Evolutionary conservation across 306 rosid species (phyloP), one percentile per base, ranked within the genome.

Genomic region (Corylus heterophylla): DNA sequence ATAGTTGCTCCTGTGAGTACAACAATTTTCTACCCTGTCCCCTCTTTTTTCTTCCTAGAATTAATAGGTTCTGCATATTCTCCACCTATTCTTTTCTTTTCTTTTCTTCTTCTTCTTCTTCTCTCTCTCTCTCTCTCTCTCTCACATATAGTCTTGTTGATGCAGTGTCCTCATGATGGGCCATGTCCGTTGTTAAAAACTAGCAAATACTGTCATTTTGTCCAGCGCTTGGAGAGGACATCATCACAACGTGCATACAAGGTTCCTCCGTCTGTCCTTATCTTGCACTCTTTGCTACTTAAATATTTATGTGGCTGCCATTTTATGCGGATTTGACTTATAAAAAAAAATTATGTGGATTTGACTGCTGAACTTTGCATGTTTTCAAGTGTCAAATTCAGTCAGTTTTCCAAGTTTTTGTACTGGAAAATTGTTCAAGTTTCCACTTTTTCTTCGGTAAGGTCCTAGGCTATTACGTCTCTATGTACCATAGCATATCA

Each of bases 151-250:
- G 56, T 77, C 81, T 63, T 84, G 74, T 77, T 69, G 18, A 77
- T 80, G 87, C 82, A 95, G 99, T 95, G 99, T 79, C 87, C 99
- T 85, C 97, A 93, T 86, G 99, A 95, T 85, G 98, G 98, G 70
- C 78, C 74, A 79, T 93, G 99, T 84, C 96, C 99, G 8, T 81
- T 93, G 76, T 93, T 81, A 81, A 92, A 90, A 45, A 84, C 94
- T 75, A 97, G 97, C 74, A 93, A 89, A 78, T 95, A 89, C 81
- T 95, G 99, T 78, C 98, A 90, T 86, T 95, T 93, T 83, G 98
- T 89, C 83, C 98, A 93, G 85, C 96, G 96, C 44, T 89, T 95
- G 89, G 91, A 93, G 85, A 91, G 99, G 89, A 95, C 99, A 62
- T 85, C 98, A 66, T 84, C 90, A 4, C 99, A 93, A 77, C 94